Evolutionary conservation across 2,329 filamentous ascomycete species (phyloP), one percentile per base, ranked within the genome.

Genomic region (Sporothrix brasiliensis): DNA sequence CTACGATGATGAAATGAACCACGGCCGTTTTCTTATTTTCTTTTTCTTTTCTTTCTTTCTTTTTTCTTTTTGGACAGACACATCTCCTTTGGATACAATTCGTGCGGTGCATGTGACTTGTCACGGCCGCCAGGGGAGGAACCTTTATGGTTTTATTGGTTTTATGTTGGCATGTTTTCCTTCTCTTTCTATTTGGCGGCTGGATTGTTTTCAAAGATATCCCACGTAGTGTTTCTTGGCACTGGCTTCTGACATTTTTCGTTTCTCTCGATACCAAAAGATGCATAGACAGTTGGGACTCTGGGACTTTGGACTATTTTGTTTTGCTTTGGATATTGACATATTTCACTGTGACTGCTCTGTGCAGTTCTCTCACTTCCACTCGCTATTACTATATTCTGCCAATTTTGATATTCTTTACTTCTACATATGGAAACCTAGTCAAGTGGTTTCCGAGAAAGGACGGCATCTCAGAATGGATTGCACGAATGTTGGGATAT

Each of bases 231-330:
- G 60, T 52, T 67, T 66, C 34, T 54, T 54, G 65, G 56, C 65
- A 41, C 24, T 54, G 30, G 49, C 49, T 54, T 67, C 30, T 67
- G 24, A 34, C 24, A 52, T 61, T 53, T 69, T 66, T 69, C 41
- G 47, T 66, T 70, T 13, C 34, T 69, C 44, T 70, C 61, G 69
- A 67, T 70, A 70, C 69, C 69, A 70, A 67, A 67, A 60, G 69
- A 70, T 70, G 61, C 61, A 70, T 70, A 67, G 52, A 70, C 53
- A 60, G 61, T 49, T 65, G 24, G 69, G 69, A 67, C 50, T 21
- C 21, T 67, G 27, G 63, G 63, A 67, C 49, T 67, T 53, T 67
- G 63, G 49, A 53, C 19, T 13, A 30, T 52, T 50, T 47, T 65
- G 4, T 21, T 49, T 50, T n/a, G 27, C 19, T 41, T 44, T 27